These are phyloP conservation scores for Centella asiatica DNA, from an alignment of 129 eudicot species.

Conservation along the genomic window DNA sequence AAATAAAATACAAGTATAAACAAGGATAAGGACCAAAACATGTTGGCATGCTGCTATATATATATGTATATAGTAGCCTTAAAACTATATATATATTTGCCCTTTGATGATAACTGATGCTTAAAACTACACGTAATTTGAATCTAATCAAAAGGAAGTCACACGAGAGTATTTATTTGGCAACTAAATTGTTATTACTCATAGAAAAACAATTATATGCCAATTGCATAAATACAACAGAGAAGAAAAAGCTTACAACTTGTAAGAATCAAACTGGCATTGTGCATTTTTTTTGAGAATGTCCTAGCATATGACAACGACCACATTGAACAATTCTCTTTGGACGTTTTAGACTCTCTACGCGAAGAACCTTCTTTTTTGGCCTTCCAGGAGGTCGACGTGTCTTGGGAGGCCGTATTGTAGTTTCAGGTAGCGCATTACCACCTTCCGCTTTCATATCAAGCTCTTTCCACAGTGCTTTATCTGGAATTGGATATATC, in stretches of 20 bases:
- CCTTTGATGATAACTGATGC: no score
- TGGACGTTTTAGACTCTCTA: slow-evolving; percentile 91
- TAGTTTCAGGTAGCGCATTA: slow-evolving; percentile 40
- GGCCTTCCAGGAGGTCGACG: slow-evolving; percentile 99
- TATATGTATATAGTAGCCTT: no score
- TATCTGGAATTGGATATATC: slow-evolving; percentile 79
- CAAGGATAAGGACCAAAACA: no score
- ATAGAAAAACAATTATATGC: slow-evolving; percentile 32
- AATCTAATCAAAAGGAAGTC: no score
- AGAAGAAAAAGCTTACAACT: slow-evolving; percentile 13
- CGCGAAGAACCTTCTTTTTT: slow-evolving; percentile 84
- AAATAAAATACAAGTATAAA: no score
- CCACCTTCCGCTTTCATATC: slow-evolving; percentile 51
- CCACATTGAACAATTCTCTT: slow-evolving; percentile 97
- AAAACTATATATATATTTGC: no score
- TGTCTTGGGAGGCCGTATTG: slow-evolving; percentile 77
- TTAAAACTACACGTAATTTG: no score
- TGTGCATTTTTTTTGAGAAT: slow-evolving; percentile 91
- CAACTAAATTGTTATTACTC: slow-evolving; percentile 14
- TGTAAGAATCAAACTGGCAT: slow-evolving; percentile 46
- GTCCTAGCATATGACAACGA: slow-evolving; percentile 96
- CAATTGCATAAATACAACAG: slow-evolving; percentile 25
- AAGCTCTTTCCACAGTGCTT: slow-evolving; percentile 60
- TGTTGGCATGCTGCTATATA: no score
- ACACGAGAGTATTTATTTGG: slow-evolving; percentile 13